Evolutionary conservation across 768 basidiomycete species (phyloP).

Genomic region (Favolaschia claudopus): DNA sequence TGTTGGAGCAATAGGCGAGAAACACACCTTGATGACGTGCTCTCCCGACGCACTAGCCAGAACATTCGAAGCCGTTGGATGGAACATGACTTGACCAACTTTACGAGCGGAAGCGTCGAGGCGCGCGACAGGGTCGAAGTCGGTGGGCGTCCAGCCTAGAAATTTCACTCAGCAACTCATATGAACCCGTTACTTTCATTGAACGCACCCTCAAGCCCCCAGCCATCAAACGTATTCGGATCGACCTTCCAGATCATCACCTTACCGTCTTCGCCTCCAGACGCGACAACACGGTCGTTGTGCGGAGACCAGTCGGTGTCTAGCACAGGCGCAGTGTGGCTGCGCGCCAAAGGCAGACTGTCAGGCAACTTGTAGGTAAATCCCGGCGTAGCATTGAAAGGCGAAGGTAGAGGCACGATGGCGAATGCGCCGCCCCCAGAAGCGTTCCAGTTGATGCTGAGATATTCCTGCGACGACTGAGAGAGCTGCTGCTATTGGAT

Average conservation of each 20-base stretch:
- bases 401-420: conserved; percentile 87
- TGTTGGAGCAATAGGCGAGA: no score
- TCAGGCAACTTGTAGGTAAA: conserved; percentile 89
- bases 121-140: conserved; percentile 86
- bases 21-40: conserved; percentile 82
- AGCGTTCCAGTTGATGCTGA: conserved; percentile 94
- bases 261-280: conserved; percentile 94
- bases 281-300: conserved; percentile 89
- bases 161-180: no score
- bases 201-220: conserved; percentile 85
- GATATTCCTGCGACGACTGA: conserved; percentile 63
- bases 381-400: conserved; percentile 59
- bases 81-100: conserved; percentile 93
- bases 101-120: conserved; percentile 86
- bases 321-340: conserved; percentile 83
- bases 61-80: conserved; percentile 89
- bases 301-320: conserved; percentile 98
- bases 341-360: conserved; percentile 88
- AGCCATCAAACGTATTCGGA: conserved; percentile 73
- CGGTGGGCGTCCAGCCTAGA: conserved; percentile 82
- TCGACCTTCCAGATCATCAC: conserved; percentile 91
- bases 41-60: conserved; percentile 85
- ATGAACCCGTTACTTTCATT: no score
- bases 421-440: conserved; percentile 94
- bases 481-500: conserved; percentile 14